Evolutionary conservation across 176 grass and related monocot genomes (phyloP), one percentile per base, ranked within the genome.

Genomic region (Guadua angustifolia): DNA sequence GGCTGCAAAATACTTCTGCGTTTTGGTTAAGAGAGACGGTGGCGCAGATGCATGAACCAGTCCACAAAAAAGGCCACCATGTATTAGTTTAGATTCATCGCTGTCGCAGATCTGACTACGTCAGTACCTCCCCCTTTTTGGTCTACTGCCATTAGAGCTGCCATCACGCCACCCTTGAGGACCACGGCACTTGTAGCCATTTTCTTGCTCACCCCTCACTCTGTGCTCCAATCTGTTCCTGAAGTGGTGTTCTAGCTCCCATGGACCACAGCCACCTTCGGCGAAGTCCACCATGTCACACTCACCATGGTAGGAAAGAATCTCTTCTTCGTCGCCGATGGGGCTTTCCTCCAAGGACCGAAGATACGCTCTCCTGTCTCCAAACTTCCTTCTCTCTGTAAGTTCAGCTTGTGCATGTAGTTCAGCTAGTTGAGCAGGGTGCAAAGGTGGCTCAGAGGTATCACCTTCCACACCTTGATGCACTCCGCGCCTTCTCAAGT

Each of bases 71-170:
- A 73, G 50, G 72, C 66, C 79, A 66, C 22, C 18, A 16, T 73
- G 47, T 59, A 61, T 73, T 57, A 82, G 47, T 46, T 18, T 56
- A 74, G 69, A 13, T 35, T 46, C 22, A 19, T 58, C 65, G 56
- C 9, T 26, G 82, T 69, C 32, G 47, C 44, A 33, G 63, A 29
- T 43, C 29, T 50, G 77, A 81, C 71, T 53, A 66, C 36, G 81
- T 72, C 74, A 90, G 88, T 83, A 90, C 74, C 79, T 90, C 42
- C 72, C 77, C 72, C 69, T 65, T 52, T 83, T 87, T 15, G 58
- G 60, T 79, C 79, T 85, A 80, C 43, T 79, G 17, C 71, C 84
- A 60, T 79, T 83, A 24, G 84, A 72, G 67, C 60, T 82, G 32
- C 67, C 60, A 40, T 78, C 88, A 67, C 79, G 88, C 47, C 88